phyloP scores from a whole-genome alignment of 1,139 yeast genomes.

The Yamadazyma triangularis region DNA sequence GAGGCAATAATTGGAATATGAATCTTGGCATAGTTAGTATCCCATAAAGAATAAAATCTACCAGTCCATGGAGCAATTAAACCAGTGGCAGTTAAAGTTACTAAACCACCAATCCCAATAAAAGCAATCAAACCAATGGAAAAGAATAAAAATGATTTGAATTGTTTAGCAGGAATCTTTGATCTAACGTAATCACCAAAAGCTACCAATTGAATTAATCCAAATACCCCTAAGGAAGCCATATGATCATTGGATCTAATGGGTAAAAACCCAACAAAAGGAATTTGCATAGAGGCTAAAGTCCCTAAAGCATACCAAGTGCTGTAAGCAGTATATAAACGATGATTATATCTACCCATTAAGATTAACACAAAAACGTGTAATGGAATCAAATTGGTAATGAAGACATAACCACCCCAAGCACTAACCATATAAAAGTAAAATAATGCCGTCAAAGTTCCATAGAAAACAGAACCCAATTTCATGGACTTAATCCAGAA shows the following conservation, averaged over 20 bases:
- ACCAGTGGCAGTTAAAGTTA: conserved; percentile 82
- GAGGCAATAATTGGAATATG: conserved; percentile 99
- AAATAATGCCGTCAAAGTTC: conserved; percentile 76
- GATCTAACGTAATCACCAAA: conserved; percentile 79
- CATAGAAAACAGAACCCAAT: conserved; percentile 83
- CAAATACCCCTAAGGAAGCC: conserved; percentile 98
- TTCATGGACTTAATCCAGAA: conserved; percentile 94
- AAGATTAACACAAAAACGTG: conserved; percentile 86
- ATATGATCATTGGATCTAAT: conserved; percentile 97
- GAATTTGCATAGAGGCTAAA: conserved; percentile 97
- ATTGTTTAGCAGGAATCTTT: conserved; percentile 69
- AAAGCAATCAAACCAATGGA: conserved; percentile 52
- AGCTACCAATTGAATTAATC: conserved; percentile 86
- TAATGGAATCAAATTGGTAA: conserved; percentile 94
- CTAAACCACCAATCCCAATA: conserved; percentile 67
- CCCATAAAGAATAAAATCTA: conserved; percentile 97
- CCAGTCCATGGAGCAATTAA: conserved; percentile 99
- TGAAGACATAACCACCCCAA: conserved; percentile 99
- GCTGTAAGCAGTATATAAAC: conserved; percentile 84
- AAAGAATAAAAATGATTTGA: conserved; percentile 64
- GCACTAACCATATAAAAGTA: conserved; percentile 99
- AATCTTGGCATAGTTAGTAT: conserved; percentile 93
- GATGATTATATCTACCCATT: conserved; percentile 91
- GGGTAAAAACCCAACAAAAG: conserved; percentile 96
- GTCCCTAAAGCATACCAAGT: conserved; percentile 98